These are phyloP conservation scores for Vigna angularis DNA, from an alignment of 306 rosid genomes.

Conservation along the genomic window DNA sequence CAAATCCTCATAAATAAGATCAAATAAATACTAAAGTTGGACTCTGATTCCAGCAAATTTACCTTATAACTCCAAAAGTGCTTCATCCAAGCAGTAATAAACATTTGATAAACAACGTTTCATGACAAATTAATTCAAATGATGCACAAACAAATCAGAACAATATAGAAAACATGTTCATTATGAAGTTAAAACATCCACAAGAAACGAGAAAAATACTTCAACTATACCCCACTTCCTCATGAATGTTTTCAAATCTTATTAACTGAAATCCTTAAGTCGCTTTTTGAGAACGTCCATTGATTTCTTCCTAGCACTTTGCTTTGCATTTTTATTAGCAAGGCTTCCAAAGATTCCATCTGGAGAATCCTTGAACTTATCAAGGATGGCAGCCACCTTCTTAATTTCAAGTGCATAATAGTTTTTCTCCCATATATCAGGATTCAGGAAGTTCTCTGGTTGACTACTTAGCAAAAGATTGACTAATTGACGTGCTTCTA, in stretches of 20 bases:
- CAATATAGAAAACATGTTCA: slow-evolving; percentile 29
- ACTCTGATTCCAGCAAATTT: neutral
- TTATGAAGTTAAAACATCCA: slow-evolving; percentile 38
- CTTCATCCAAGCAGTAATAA: slow-evolving; percentile 3
- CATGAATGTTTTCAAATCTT: slow-evolving; percentile 39
- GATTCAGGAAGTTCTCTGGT: slow-evolving; percentile 94
- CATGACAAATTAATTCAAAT: slow-evolving; percentile 32
- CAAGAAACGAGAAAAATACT: slow-evolving; percentile 27
- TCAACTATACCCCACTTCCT: slow-evolving; percentile 42
- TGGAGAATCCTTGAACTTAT: slow-evolving; percentile 81
- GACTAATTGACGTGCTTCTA: slow-evolving; percentile 80
- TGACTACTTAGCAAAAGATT: slow-evolving; percentile 85
- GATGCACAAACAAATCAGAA: neutral
- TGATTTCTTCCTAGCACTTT: slow-evolving; percentile 81
- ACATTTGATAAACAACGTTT: slow-evolving; percentile 22
- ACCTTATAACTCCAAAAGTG: neutral
- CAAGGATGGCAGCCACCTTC: slow-evolving; percentile 82
- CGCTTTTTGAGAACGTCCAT: slow-evolving; percentile 84
- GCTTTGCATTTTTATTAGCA: slow-evolving; percentile 71
- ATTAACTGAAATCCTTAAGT: slow-evolving; percentile 82
- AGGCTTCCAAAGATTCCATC: slow-evolving; percentile 95
- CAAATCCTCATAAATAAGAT: neutral
- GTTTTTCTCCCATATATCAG: slow-evolving; percentile 78
- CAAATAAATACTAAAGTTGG: neutral
- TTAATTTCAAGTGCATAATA: slow-evolving; percentile 81